Evolutionary conservation across 2,329 filamentous ascomycete species (phyloP).

Genomic region (Fonsecaea pedrosoi): DNA sequence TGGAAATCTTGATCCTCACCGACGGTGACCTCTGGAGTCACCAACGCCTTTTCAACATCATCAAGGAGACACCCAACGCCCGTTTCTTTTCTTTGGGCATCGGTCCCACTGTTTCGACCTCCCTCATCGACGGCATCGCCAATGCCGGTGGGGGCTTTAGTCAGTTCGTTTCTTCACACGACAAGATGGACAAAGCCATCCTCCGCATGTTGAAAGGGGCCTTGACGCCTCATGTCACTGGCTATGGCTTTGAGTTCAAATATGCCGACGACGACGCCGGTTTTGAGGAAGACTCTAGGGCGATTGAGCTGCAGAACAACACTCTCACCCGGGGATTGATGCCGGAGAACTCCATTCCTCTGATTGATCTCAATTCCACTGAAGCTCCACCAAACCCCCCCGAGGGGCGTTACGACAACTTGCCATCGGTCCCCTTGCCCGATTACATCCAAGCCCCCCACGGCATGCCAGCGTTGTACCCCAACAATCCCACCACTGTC

Average conservation of each 20-base stretch:
- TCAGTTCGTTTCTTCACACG: conserved; percentile 66
- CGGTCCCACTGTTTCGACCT: conserved; percentile 60
- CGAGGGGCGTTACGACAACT: conserved; percentile 52
- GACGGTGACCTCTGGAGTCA: conserved; percentile 64
- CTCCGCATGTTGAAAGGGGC: conserved; percentile 77
- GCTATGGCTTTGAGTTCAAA: conserved; percentile 69
- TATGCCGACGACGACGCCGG: conserved; percentile 54
- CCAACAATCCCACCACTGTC: conserved; percentile 69
- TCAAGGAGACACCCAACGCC: conserved; percentile 53
- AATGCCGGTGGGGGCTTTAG: conserved; percentile 65
- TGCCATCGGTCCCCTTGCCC: conserved; percentile 62
- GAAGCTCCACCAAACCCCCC: conserved; percentile 49
- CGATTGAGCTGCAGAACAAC: conserved; percentile 62
- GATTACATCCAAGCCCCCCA: conserved; percentile 69
- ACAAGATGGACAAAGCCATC: conserved; percentile 72
- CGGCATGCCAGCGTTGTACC: conserved; percentile 68
- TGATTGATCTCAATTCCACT: conserved; percentile 62
- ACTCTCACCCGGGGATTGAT: neutral
- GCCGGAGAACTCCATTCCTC: conserved; percentile 55
- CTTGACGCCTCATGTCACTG: conserved; percentile 68
- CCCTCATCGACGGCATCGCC: conserved; percentile 65
- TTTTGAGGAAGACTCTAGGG: conserved; percentile 63
- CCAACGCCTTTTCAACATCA: conserved; percentile 54
- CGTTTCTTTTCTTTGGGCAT: conserved; percentile 66
- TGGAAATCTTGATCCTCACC: conserved; percentile 63